Conservation (phyloP, 2,329 filamentous ascomycete genomes). For the Tothia fuscella region DNA sequence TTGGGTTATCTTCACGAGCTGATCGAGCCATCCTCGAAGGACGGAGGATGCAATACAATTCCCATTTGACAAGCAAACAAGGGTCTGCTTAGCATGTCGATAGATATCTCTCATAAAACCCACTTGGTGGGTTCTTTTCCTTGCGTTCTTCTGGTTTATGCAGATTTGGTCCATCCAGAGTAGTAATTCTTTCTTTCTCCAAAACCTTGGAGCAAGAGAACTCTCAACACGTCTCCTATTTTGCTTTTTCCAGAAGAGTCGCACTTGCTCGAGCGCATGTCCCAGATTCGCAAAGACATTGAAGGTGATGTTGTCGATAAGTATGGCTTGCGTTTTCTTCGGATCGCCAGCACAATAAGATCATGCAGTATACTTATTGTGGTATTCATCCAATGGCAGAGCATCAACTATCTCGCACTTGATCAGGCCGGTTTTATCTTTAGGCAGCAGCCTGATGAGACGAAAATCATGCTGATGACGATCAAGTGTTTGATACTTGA, state of each 20-base stretch:
- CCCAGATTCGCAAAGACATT: background rate
- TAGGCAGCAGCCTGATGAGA: background rate
- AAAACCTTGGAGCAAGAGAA: background rate
- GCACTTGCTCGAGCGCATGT: background rate
- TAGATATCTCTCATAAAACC: background rate
- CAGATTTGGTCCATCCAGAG: background rate
- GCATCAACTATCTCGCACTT: background rate
- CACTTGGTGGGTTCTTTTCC: background rate
- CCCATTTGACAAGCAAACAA: background rate
- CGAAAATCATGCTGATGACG: background rate
- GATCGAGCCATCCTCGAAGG: background rate
- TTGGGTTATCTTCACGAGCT: background rate
- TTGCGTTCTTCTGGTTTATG: background rate
- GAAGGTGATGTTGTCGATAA: background rate
- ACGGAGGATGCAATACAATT: background rate
- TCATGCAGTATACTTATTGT: background rate
- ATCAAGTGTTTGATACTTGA: background rate
- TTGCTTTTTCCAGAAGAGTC: background rate
- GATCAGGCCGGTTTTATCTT: background rate
- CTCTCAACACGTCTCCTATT: no score
- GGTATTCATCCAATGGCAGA: background rate
- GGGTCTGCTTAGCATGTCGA: background rate
- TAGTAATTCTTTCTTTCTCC: background rate
- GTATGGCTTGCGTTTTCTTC: background rate
- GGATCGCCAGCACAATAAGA: conserved; percentile 2